Conservation (phyloP, 2,329 filamentous ascomycete species). For the Diaporthe helianthi region DNA sequence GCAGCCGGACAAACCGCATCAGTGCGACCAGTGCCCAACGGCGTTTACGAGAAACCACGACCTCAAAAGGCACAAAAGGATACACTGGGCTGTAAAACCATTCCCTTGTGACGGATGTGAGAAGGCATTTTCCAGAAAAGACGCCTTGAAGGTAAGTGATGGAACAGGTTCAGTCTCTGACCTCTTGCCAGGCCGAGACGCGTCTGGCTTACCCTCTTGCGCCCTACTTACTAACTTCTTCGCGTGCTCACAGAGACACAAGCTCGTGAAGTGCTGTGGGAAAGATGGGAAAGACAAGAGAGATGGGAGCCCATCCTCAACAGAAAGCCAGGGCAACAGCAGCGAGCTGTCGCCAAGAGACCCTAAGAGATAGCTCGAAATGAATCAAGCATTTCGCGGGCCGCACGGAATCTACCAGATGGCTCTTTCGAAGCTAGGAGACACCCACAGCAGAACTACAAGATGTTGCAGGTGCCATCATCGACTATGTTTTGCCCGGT, state of each 20-base stretch:
- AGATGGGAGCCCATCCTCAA: constrained; percentile 31
- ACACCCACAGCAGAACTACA: not conserved
- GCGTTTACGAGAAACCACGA: constrained; percentile 98
- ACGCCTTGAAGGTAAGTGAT: constrained; percentile 86
- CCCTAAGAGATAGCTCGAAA: constrained; percentile 20
- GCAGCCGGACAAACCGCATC: constrained; percentile 81
- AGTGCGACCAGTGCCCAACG: constrained; percentile 90
- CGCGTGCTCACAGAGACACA: constrained; percentile 60
- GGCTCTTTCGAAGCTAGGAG: not conserved
- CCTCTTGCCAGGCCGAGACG: not conserved
- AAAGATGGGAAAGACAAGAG: constrained; percentile 40
- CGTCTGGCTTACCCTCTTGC: no score
- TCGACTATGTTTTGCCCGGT: not conserved
- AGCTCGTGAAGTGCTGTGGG: constrained; percentile 70
- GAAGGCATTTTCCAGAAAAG: constrained; percentile 96
- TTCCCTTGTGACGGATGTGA: constrained; percentile 92
- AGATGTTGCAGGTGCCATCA: not conserved
- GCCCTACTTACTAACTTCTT: constrained; percentile 28
- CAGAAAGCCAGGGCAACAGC: constrained; percentile 33
- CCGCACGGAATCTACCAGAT: not conserved
- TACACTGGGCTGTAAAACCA: constrained; percentile 94
- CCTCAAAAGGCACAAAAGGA: constrained; percentile 92
- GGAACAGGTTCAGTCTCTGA: not conserved
- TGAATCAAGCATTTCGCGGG: no score
- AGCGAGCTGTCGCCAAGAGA: constrained; percentile 35